Base-by-base conservation (phyloP, 2,329 filamentous ascomycete species). In the Trichophyton schoenleinii region DNA sequence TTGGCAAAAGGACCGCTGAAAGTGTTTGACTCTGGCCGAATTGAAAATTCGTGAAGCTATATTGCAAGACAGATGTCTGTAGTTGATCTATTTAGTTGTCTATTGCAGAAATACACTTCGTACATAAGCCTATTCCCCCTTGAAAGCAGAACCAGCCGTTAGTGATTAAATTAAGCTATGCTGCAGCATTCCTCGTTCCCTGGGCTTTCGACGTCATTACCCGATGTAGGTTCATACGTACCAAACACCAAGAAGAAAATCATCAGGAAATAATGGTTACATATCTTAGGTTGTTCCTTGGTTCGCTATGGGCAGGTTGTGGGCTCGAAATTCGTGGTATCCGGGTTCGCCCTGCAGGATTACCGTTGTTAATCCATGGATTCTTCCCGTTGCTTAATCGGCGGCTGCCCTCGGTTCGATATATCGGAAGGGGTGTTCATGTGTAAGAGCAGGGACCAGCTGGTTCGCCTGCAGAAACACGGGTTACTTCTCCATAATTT, bases 351-450 rank as follows among this genome's bases (percentile, higher is more conserved):
- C 52, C 28, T 44, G 55, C 55, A 44, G 34, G 53, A n/a, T 44
- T n/a, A 11, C 46, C 55, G 36, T 28, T 58, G 34, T 9, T 34
- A 2, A 57, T 58, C 55, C 55, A 44, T 58, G 55, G 55, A 42
- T 58, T 28, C 36, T 18, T 58, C 55, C 55, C 55, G 55, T 28
- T 58, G 55, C 55, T 58, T 42, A 58, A 28, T 28, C 8, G 41
- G 8, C 28, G 8, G 31, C 20, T 18, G 8, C 25, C 53, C 53
- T 41, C 22, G 53, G 53, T 57, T 57, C 53, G 11, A 57, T 42
- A 57, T 42, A 42, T 42, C 41, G 34, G 49, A 8, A 5, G 5
- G 20, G 52, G 38, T 36, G n/a, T 9, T 55, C n/a, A 15, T 34
- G n/a, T 55, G 20, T 2, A n/a, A 34, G 6, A 5, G 31, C 15